Evolutionary conservation across 768 basidiomycete species (phyloP).

Genomic region (Boletus sensibilis): DNA sequence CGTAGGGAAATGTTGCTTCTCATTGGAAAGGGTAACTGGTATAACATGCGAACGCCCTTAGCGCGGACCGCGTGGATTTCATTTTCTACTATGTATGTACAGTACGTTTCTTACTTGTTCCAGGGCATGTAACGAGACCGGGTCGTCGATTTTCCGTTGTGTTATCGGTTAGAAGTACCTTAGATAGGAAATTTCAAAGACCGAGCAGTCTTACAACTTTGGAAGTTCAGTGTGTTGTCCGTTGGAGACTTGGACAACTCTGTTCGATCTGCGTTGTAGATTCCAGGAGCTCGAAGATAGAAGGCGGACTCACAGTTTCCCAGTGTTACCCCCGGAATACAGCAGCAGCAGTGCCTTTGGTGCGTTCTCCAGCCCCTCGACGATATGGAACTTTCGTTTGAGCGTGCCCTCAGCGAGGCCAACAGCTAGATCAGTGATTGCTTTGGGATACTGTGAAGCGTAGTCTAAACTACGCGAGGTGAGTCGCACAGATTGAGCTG

Average conservation of each 20-base stretch:
- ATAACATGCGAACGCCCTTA: background rate
- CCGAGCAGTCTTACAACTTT: conserved; percentile 7
- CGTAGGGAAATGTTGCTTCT: background rate
- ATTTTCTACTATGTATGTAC: conserved; percentile 1
- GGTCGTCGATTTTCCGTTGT: background rate
- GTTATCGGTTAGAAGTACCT: background rate
- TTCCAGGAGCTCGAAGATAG: background rate
- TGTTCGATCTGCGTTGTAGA: conserved; percentile 25
- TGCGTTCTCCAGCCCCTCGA: conserved; percentile 72
- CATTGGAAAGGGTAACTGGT: conserved; percentile 6
- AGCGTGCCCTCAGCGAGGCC: conserved; percentile 68
- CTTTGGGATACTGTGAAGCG: conserved; percentile 53
- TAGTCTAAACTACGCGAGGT: conserved; percentile 66
- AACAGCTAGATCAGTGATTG: conserved; percentile 52
- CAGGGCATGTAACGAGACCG: background rate
- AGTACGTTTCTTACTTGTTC: conserved; percentile 7
- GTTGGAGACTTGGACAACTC: conserved; percentile 60
- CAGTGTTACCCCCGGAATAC: conserved; percentile 74
- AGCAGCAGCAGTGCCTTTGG: conserved; percentile 68
- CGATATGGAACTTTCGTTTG: conserved; percentile 77
- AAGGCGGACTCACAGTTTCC: conserved; percentile 55
- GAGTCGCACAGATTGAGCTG: background rate
- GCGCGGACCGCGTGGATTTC: background rate
- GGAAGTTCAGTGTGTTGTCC: conserved; percentile 19
- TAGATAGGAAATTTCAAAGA: background rate